Base-by-base conservation (phyloP, 2,329 filamentous ascomycete genomes). In the Ophiocordyceps camponoti-saundersi region DNA sequence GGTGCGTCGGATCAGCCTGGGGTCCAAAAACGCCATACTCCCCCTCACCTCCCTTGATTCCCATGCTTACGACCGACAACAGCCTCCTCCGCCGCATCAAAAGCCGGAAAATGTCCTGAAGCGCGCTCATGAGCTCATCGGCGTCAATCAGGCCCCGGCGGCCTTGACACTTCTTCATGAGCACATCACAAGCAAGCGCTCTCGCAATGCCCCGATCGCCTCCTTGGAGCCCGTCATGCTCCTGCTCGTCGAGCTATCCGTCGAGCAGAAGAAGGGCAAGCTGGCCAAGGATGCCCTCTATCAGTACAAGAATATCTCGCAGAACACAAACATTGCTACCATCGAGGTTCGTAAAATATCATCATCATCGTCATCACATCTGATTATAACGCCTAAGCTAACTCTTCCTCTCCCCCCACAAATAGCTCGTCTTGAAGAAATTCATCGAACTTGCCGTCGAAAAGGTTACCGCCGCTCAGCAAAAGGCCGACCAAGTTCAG, bases 101-200 rank as follows among this genome's bases (percentile, higher is more conserved):
- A 94, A 94, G 70, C 92, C 92, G 62, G 92, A 98, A 75, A 98
- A 98, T 82, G 89, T 95, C 65, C 81, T 96, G 66, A 95, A 95
- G 80, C 82, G 92, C 67, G 92, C 92, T 53, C 84, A 96, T 69
- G 92, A 98, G 75, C 86, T 98, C 69, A 95, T 96, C 72, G 92
- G 88, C 63, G 92, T 98, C 62, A 84, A 85, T 65, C 92, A 98
- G 78, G 76, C 85, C 57, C 79, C 85, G 59, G 90, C 92, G 61
- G 92, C 92, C 64, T 75, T 98, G 65, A 88, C 82, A 61, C 81
- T 96, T 61, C 83, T 98, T 52, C 92, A 96, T 74, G 92, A 98
- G 76, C 92, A 98, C 80, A 88, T 96, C 72, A 95, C 88, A 59
- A 95, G 87, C 55, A 98, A 98, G 75, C 79, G 92, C 59, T 95